These are phyloP conservation scores for Scorias spongiosa DNA, from an alignment of 2,329 filamentous ascomycete genomes.

Conservation along the genomic window DNA sequence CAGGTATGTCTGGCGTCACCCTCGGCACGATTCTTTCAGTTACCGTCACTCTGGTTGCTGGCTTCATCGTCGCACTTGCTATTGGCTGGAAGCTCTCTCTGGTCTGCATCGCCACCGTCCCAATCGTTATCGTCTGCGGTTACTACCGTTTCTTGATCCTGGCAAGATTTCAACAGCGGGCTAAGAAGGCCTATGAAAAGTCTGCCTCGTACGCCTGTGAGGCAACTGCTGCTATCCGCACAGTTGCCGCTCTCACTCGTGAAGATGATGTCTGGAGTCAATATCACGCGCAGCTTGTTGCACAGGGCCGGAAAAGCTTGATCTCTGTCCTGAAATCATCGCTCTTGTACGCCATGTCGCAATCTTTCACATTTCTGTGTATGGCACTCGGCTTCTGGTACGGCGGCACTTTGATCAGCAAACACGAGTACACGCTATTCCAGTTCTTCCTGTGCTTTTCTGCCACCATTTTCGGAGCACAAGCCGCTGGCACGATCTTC, in stretches of 20 bases:
- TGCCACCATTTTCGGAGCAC: slow-evolving; percentile 76
- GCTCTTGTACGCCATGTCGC: slow-evolving; percentile 65
- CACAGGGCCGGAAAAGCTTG: slow-evolving; percentile 53
- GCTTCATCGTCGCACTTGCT: slow-evolving; percentile 53
- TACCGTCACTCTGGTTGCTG: slow-evolving; percentile 60
- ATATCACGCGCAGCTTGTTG: slow-evolving; percentile 53
- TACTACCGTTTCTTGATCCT: slow-evolving; percentile 80
- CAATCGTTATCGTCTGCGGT: slow-evolving; percentile 63
- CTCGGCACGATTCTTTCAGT: slow-evolving; percentile 77
- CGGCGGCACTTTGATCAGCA: slow-evolving; percentile 60
- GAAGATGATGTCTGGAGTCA: slow-evolving; percentile 63
- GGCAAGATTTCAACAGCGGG: slow-evolving; percentile 60
- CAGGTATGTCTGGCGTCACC: slow-evolving; percentile 74
- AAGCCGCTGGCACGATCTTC: slow-evolving; percentile 81
- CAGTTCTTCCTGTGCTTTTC: slow-evolving; percentile 89
- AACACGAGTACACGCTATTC: slow-evolving; percentile 57
- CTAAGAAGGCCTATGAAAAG: slow-evolving; percentile 63
- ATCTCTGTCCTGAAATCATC: slow-evolving; percentile 64
- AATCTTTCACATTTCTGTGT: slow-evolving; percentile 69
- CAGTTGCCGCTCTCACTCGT: slow-evolving; percentile 77
- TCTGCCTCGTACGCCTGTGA: slow-evolving; percentile 85
- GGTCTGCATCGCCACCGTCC: slow-evolving; percentile 66
- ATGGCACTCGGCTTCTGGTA: slow-evolving; percentile 91
- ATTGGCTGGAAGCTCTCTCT: slow-evolving; percentile 81
- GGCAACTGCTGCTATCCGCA: slow-evolving; percentile 84